Conservation (phyloP, 306 rosid genomes). For the Arachis stenosperma region DNA sequence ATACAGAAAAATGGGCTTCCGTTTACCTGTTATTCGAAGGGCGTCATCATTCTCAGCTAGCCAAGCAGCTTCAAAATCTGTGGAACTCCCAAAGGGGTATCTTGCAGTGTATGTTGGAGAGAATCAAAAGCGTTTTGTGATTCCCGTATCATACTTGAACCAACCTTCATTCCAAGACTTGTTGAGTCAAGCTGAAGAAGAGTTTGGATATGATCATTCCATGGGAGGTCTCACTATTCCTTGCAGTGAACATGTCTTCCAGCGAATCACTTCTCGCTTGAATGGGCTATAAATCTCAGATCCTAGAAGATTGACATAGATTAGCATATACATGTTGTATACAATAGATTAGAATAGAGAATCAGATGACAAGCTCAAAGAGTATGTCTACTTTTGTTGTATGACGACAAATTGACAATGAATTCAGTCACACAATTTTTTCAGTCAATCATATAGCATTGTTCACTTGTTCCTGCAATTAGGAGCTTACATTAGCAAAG, state of each 20-base stretch:
- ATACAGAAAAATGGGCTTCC: slow-evolving; percentile 41
- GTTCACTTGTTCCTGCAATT: no score
- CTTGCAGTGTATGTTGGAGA: slow-evolving; percentile 57
- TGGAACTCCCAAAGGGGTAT: slow-evolving; percentile 45
- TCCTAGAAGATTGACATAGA: no score
- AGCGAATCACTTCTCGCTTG: slow-evolving; percentile 32
- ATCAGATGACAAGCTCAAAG: no score
- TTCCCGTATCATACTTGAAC: slow-evolving; percentile 52
- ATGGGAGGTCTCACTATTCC: slow-evolving; percentile 57
- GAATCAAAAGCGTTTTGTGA: slow-evolving; percentile 42
- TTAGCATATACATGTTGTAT: no score
- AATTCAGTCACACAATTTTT: no score
- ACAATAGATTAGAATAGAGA: neutral
- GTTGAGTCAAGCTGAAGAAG: slow-evolving; percentile 43
- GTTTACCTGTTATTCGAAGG: slow-evolving; percentile 35
- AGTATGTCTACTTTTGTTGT: no score
- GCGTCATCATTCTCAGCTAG: slow-evolving; percentile 5
- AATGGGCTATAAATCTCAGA: neutral
- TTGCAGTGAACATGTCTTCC: slow-evolving; percentile 43
- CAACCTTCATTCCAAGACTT: slow-evolving; percentile 49
- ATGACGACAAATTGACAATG: no score
- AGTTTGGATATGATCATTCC: slow-evolving; percentile 58
- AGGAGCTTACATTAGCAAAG: no score
- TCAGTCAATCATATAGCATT: no score
- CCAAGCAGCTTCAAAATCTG: slow-evolving; percentile 28